Evolutionary conservation across 2,329 filamentous ascomycete species (phyloP).

Genomic region (Talaromyces rugulosus): DNA sequence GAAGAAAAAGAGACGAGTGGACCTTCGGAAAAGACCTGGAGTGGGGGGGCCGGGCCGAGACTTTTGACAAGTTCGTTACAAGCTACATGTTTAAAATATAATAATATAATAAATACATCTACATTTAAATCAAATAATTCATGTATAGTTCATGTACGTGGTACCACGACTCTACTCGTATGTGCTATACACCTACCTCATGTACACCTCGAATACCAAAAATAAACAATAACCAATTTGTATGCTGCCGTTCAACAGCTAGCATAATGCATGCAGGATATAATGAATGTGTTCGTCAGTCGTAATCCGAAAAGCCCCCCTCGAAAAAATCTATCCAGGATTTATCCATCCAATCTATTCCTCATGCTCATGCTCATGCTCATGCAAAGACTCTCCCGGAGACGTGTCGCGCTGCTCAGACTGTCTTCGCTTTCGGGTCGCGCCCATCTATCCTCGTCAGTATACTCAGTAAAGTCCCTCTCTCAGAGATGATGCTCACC

Average conservation of each 20-base stretch:
- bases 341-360: background rate
- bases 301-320: background rate
- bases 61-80: too few relatives aligned
- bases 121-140: too few relatives aligned
- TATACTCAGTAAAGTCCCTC: background rate
- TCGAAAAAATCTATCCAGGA: background rate
- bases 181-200: background rate
- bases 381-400: background rate
- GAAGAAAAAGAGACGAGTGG: too few relatives aligned
- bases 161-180: background rate
- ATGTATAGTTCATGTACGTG: too few relatives aligned
- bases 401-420: background rate
- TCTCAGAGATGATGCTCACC: slow-evolving; percentile 18
- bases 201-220: too few relatives aligned
- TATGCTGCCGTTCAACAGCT: background rate
- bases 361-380: background rate
- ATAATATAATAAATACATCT: too few relatives aligned
- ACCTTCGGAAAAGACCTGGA: too few relatives aligned
- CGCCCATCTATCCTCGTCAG: slow-evolving; percentile 25
- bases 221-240: too few relatives aligned
- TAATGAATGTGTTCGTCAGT: background rate
- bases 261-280: background rate
- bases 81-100: too few relatives aligned
- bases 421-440: slow-evolving; percentile 10
- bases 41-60: too few relatives aligned